A percentile compares a stretch with the other conserved stretches of the same genome.
These are phyloP conservation scores for Grosmannia serpens DNA, from an alignment of 2,329 filamentous ascomycete genomes.

Conservation along the genomic window DNA sequence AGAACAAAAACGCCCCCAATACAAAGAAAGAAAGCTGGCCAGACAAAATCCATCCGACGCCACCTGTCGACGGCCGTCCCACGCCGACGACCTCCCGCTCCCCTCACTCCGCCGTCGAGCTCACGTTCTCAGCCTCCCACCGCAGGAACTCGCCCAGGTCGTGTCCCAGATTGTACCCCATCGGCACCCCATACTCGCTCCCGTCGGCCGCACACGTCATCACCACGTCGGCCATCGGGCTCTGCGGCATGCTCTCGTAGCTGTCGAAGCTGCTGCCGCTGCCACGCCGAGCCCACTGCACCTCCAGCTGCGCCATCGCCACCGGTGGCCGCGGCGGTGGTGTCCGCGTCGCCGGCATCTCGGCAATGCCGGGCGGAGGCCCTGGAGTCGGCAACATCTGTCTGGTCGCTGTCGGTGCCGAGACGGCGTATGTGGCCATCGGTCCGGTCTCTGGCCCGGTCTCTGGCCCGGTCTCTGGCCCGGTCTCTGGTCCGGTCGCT, in stretches of 20 bases:
- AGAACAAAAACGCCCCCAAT: not conserved
- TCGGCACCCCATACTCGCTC: conserved; percentile 34
- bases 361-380: not conserved
- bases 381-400: not conserved
- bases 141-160: conserved; percentile 47
- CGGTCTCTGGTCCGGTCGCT: not conserved
- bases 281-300: conserved; percentile 6
- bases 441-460: not conserved
- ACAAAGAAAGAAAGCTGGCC: not conserved
- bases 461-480: not conserved
- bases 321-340: not conserved
- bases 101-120: conserved; percentile 12
- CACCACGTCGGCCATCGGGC: conserved; percentile 37
- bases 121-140: conserved; percentile 44
- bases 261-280: conserved; percentile 19
- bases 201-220: conserved; percentile 26
- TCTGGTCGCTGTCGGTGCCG: not conserved
- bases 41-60: not conserved
- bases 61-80: not conserved
- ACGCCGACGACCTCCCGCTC: not conserved
- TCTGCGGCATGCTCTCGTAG: conserved; percentile 35
- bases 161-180: conserved; percentile 50
- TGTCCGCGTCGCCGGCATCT: conserved; percentile 6
- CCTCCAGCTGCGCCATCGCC: not conserved
- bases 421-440: not conserved